Evolutionary conservation across 495 filamentous ascomycete genomes (phyloP).

Genomic region (Barbatosphaeria neglecta): DNA sequence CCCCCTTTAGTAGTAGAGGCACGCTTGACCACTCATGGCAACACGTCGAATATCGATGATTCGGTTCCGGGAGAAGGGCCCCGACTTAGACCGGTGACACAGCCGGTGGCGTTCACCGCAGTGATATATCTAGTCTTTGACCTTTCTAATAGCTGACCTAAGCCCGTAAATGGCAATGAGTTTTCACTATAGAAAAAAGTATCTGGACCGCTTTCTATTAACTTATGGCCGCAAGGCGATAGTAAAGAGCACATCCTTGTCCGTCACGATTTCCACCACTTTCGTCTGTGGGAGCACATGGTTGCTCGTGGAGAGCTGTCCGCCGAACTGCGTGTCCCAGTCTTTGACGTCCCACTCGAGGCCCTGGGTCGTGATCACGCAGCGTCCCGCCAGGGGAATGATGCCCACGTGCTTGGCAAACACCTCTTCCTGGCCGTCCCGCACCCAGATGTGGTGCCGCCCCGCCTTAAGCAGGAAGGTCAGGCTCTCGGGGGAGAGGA

Average conservation of each 20-base stretch:
- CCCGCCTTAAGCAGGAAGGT: conserved; percentile 66
- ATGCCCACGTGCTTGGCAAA: conserved; percentile 67
- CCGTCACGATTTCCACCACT: conserved; percentile 49
- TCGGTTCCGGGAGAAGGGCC: too few species aligned
- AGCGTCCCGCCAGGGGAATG: conserved; percentile 64
- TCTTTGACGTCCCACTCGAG: conserved; percentile 81
- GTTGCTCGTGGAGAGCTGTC: conserved; percentile 86
- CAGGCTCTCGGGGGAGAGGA: conserved; percentile 67
- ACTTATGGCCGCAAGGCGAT: conserved; percentile 48
- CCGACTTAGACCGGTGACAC: too few species aligned
- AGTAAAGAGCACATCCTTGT: conserved; percentile 70
- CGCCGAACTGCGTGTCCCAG: conserved; percentile 74
- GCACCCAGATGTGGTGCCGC: conserved; percentile 55
- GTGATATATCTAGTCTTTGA: too few species aligned
- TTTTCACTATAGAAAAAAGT: too few species aligned
- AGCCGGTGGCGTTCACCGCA: too few species aligned
- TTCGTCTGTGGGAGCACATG: conserved; percentile 46
- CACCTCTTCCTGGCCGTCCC: conserved; percentile 27
- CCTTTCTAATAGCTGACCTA: too few species aligned
- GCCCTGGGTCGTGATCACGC: conserved; percentile 62
- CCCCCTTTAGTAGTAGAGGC: too few species aligned
- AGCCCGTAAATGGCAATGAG: too few species aligned
- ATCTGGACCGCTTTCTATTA: too few species aligned
- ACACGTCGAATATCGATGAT: too few species aligned
- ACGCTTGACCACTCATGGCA: too few species aligned